These are phyloP conservation scores for Xylaria hypoxylon DNA, from an alignment of 2,329 filamentous ascomycete genomes.

Conservation along the genomic window DNA sequence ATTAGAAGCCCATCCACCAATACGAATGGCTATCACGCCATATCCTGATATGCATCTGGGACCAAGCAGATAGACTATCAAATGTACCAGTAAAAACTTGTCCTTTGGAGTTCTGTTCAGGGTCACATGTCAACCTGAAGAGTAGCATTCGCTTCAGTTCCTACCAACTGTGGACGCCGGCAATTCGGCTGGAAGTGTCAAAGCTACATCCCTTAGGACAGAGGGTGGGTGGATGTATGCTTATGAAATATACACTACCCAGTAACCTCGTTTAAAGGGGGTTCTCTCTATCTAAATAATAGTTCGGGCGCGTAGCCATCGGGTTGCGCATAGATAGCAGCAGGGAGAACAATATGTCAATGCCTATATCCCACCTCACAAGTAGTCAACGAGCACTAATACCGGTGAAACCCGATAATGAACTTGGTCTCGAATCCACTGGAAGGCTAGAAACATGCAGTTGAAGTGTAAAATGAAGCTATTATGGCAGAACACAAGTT, in stretches of 20 bases:
- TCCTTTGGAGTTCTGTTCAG: neutral
- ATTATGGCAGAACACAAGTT: neutral
- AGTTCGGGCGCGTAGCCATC: neutral
- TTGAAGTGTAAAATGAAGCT: neutral
- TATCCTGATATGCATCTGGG: neutral
- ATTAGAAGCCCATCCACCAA: neutral
- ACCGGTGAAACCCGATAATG: too few relatives aligned
- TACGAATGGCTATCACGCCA: conserved; percentile 12
- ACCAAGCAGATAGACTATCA: neutral
- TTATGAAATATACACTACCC: neutral
- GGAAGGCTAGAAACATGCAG: neutral
- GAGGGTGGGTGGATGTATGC: neutral
- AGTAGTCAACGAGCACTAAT: neutral
- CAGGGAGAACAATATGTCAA: neutral
- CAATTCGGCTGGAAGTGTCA: neutral
- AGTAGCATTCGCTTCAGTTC: neutral
- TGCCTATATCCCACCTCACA: neutral
- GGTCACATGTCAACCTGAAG: conserved; percentile 1
- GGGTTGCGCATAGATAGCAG: neutral
- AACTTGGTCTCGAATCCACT: neutral
- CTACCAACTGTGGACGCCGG: neutral
- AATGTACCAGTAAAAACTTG: neutral
- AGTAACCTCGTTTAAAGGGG: neutral
- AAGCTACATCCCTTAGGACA: neutral
- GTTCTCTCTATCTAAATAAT: neutral